Percentiles rank a stretch among this genome's conserved stretches.
Evolutionary conservation across 1,284 basidiomycete species (phyloP).

Genomic region (Rhodofomes roseus): DNA sequence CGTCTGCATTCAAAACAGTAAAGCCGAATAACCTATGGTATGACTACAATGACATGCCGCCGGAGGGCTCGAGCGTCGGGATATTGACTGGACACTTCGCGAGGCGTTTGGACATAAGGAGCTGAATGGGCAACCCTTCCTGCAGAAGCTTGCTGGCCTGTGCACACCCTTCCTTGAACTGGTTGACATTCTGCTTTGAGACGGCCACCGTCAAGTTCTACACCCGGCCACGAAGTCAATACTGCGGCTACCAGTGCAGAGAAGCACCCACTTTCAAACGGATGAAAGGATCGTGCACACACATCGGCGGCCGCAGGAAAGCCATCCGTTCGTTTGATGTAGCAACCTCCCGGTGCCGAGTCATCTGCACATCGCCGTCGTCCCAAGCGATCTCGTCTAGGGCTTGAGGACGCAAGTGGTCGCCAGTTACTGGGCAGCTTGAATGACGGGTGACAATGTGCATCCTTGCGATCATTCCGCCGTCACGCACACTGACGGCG

Average conservation of each 20-base stretch:
- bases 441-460: not conserved
- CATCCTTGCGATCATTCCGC: constrained; percentile 22
- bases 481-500: constrained; percentile 37
- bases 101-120: not conserved
- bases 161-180: not conserved
- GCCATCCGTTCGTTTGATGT: not conserved
- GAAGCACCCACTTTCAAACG: not conserved
- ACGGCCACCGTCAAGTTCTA: not conserved
- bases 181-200: not conserved
- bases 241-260: not conserved
- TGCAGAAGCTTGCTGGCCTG: not conserved
- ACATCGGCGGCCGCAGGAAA: not conserved
- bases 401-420: no score
- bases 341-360: no score
- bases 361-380: no score
- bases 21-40: no score
- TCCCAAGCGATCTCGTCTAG: no score
- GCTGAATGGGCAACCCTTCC: not conserved
- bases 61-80: no score
- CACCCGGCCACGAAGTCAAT: not conserved
- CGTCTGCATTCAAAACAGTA: no score
- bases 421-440: no score
- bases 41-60: no score
- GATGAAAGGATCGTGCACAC: constrained; percentile 8
- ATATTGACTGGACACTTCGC: not conserved